phyloP scores from a whole-genome alignment of 805 yeast species.

The Pichia deserticola region DNA sequence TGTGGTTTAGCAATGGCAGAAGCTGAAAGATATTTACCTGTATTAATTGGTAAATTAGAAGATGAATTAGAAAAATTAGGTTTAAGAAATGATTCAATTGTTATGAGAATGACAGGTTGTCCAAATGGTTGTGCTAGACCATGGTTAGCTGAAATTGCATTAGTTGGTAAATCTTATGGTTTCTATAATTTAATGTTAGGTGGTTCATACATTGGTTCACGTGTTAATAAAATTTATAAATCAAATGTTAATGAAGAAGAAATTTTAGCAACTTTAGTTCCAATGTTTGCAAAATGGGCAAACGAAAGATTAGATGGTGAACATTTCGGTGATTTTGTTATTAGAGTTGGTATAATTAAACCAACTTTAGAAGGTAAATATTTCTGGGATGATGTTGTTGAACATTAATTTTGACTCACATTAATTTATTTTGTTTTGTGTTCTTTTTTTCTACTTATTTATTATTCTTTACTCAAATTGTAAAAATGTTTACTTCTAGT shows the following conservation, averaged over 20 bases:
- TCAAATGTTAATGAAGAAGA: constrained; percentile 89
- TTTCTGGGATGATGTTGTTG: constrained; percentile 92
- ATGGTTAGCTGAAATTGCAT: constrained; percentile 93
- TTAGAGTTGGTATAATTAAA: constrained; percentile 80
- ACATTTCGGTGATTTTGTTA: constrained; percentile 89
- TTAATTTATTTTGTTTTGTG: neutral
- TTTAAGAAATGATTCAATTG: constrained; percentile 86
- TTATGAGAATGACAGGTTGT: constrained; percentile 98
- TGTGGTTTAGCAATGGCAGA: constrained; percentile 99
- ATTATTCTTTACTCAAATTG: neutral
- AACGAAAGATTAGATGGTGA: constrained; percentile 85
- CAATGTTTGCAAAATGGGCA: constrained; percentile 91
- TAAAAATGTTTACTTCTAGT: neutral
- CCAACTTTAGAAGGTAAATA: constrained; percentile 86
- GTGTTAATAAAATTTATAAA: constrained; percentile 83
- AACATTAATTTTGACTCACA: constrained; percentile 36
- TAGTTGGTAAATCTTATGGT: constrained; percentile 91
- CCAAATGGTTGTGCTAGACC: constrained; percentile 99
- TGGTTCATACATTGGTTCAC: constrained; percentile 91
- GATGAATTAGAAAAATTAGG: constrained; percentile 86
- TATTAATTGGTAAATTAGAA: constrained; percentile 73
- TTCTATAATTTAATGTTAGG: constrained; percentile 92
- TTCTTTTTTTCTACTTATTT: neutral
- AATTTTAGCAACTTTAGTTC: constrained; percentile 66
- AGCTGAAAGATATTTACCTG: constrained; percentile 88